These are phyloP conservation scores for Cyclotella kingstonii DNA, from an alignment of 108 stramenopile genomes.

Conservation along the genomic window DNA sequence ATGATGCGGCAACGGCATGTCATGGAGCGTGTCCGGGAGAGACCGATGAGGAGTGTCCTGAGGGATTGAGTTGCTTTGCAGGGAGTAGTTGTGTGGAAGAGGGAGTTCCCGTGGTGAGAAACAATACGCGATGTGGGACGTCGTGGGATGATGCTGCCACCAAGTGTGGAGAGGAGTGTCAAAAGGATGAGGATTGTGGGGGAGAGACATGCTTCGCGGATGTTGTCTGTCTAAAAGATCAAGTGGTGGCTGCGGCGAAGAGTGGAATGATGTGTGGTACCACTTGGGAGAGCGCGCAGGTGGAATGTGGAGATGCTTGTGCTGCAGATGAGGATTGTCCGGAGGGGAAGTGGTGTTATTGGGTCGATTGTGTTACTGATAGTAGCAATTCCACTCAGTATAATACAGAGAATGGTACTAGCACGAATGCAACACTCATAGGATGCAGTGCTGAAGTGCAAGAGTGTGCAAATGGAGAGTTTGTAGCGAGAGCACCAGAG, in stretches of 20 bases:
- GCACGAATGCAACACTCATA: slow-evolving; percentile 6
- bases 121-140: slow-evolving; percentile 30
- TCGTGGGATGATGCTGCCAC: slow-evolving; percentile 23
- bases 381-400: background rate
- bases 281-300: slow-evolving; percentile 16
- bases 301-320: slow-evolving; percentile 16
- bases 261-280: slow-evolving; percentile 30
- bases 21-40: slow-evolving; percentile 31
- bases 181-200: slow-evolving; percentile 34
- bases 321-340: slow-evolving; percentile 37
- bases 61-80: slow-evolving; percentile 42
- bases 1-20: slow-evolving; percentile 28
- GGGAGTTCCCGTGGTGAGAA: slow-evolving; percentile 31
- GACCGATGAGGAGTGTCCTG: slow-evolving; percentile 30
- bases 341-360: slow-evolving; percentile 22
- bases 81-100: slow-evolving; percentile 31
- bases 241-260: background rate
- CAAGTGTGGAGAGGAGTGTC: slow-evolving; percentile 32
- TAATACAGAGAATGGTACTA: background rate
- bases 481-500: slow-evolving; percentile 30
- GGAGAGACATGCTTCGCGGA: slow-evolving; percentile 36
- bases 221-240: slow-evolving; percentile 17
- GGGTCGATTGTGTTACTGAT: slow-evolving; percentile 16
- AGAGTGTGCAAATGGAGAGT: slow-evolving; percentile 27
- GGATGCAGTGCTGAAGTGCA: slow-evolving; percentile 39